Conservation (phyloP, 768 basidiomycete genomes). For the Gymnopilus junonius region DNA sequence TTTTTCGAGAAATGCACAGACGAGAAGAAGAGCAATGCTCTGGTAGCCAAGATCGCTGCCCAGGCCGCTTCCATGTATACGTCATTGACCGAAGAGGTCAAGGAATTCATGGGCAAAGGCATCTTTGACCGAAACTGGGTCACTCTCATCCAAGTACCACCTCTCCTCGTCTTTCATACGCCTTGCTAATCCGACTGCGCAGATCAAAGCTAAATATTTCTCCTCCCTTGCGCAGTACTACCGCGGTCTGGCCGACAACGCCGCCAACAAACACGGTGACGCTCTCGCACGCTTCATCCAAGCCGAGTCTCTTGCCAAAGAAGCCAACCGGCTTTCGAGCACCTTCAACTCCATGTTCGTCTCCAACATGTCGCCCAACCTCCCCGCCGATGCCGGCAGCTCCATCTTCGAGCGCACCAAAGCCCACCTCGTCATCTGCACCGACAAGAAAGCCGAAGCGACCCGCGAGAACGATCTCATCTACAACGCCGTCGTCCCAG, state of each 20-base stretch:
- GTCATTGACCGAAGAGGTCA: slow-evolving; percentile 86
- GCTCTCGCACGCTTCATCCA: slow-evolving; percentile 78
- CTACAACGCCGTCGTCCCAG: slow-evolving; percentile 89
- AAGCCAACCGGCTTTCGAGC: slow-evolving; percentile 71
- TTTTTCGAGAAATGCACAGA: slow-evolving; percentile 95
- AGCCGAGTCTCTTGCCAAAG: slow-evolving; percentile 82
- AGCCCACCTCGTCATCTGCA: slow-evolving; percentile 75
- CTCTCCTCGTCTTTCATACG: neutral
- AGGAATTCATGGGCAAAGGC: slow-evolving; percentile 96
- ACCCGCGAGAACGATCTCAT: slow-evolving; percentile 95
- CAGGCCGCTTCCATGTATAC: slow-evolving; percentile 85
- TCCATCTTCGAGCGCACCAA: slow-evolving; percentile 85
- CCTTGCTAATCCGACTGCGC: slow-evolving; percentile 7
- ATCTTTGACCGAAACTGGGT: slow-evolving; percentile 97
- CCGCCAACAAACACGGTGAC: slow-evolving; percentile 83
- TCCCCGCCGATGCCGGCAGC: slow-evolving; percentile 85
- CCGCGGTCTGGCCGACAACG: slow-evolving; percentile 77
- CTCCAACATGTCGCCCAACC: slow-evolving; percentile 73
- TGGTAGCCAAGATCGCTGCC: slow-evolving; percentile 83
- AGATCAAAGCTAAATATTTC: slow-evolving; percentile 95
- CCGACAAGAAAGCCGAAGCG: slow-evolving; percentile 76
- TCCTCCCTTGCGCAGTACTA: slow-evolving; percentile 86
- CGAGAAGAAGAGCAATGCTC: slow-evolving; percentile 82
- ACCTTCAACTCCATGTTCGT: slow-evolving; percentile 76
- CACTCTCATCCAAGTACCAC: slow-evolving; percentile 74